A percentile compares a stretch with the other conserved stretches of the same genome.
Evolutionary conservation across 208 protist genomes (phyloP).

Genomic region (Wallacemonas sp.): DNA sequence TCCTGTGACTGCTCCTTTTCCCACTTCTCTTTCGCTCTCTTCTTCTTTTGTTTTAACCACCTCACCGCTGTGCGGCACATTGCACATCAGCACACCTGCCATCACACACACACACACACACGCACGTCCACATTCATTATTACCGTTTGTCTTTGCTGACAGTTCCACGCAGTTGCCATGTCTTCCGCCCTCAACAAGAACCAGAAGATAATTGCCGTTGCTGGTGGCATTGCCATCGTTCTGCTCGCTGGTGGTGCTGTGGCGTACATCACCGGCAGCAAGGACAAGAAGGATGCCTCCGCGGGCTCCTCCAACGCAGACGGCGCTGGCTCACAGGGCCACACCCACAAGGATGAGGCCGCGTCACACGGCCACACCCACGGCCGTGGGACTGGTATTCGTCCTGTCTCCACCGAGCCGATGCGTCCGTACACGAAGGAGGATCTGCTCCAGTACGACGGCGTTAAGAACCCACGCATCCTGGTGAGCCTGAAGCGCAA

Average conservation of each 20-base stretch:
- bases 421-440: conserved; percentile 66
- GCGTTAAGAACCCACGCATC: conserved; percentile 55
- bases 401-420: conserved; percentile 41
- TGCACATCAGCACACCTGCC: too few relatives aligned
- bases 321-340: neutral
- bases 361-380: conserved; percentile 15
- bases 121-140: too few relatives aligned
- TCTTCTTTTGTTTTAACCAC: conserved; percentile 10
- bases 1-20: too few relatives aligned
- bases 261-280: conserved; percentile 21
- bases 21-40: neutral
- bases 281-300: conserved; percentile 13
- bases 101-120: too few relatives aligned
- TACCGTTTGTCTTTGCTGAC: conserved; percentile 11
- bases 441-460: conserved; percentile 66
- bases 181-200: neutral
- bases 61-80: too few relatives aligned
- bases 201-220: conserved; percentile 15
- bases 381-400: conserved; percentile 42
- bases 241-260: conserved; percentile 9
- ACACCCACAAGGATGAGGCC: neutral
- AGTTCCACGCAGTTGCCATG: neutral
- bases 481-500: conserved; percentile 76
- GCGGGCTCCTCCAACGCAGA: neutral
- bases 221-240: conserved; percentile 14